Evolutionary conservation across 306 rosid species (phyloP).

Genomic region (Casuarina equisetifolia): DNA sequence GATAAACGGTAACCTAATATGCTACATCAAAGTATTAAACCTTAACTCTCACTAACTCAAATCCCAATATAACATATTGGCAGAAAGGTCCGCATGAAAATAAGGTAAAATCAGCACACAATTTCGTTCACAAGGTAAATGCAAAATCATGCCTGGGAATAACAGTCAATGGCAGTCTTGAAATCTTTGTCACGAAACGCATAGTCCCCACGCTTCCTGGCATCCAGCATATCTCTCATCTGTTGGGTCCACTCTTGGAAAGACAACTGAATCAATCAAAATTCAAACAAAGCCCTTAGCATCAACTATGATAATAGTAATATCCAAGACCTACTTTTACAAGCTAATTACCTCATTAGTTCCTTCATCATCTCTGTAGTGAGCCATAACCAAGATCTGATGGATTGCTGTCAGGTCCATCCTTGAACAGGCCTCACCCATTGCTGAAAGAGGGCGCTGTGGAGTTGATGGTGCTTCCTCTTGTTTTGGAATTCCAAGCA

Average conservation of each 20-base stretch:
- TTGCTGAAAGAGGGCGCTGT: slow-evolving; percentile 88
- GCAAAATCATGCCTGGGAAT: slow-evolving; percentile 73
- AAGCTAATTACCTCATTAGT: slow-evolving; percentile 76
- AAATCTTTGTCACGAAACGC: slow-evolving; percentile 94
- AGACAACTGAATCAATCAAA: slow-evolving; percentile 68
- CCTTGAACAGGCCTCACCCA: slow-evolving; percentile 99
- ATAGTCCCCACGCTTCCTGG: slow-evolving; percentile 90
- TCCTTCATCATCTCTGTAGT: slow-evolving; percentile 94
- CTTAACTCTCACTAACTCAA: neutral
- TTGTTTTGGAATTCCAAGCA: slow-evolving; percentile 87
- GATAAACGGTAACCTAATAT: too few species aligned
- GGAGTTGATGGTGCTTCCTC: slow-evolving; percentile 88
- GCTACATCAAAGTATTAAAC: neutral
- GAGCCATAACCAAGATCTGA: slow-evolving; percentile 79
- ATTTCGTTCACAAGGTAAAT: neutral
- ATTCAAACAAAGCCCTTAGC: slow-evolving; percentile 33
- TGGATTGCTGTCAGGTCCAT: slow-evolving; percentile 99
- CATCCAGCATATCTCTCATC: slow-evolving; percentile 95
- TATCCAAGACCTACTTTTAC: slow-evolving; percentile 11
- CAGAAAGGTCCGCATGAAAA: neutral
- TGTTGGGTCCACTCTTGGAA: slow-evolving; percentile 99
- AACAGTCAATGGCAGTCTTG: slow-evolving; percentile 82
- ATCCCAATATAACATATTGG: neutral
- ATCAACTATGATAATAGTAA: slow-evolving; percentile 21
- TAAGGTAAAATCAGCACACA: neutral